Base-by-base conservation (phyloP, 2,329 filamentous ascomycete genomes). In the Ceratocystis cacaofunesta region DNA sequence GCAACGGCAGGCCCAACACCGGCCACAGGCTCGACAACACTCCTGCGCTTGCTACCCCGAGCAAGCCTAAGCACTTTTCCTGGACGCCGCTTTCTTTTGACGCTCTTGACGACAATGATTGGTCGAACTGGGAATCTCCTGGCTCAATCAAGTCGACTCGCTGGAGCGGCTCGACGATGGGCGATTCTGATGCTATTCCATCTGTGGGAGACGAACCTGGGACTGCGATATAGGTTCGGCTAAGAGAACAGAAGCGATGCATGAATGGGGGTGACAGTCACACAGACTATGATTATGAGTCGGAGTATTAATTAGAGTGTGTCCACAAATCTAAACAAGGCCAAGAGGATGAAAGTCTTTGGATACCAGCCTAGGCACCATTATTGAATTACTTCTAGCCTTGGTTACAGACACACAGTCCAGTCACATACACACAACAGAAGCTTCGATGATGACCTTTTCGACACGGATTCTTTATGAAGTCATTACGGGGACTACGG, bases 81-180 rank as follows among this genome's bases (percentile, higher is more conserved):
- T 85, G 80, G 81, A 83, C 80, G 22, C 82, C 82, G 1, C 75
- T 85, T 61, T 79, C 79, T 1, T 78, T 82, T 61, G 82, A 85
- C 68, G 76, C 78, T 55, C 76, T 82, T 65, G 80, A 85, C 68
- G 84, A 85, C 70, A 82, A 79, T 69, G 83, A 85, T 72, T 87
- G 84, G 84, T 78, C 81, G 6, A 85, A 80, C 72, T 87, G 85
- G 84, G 84, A 87, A 68, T 79, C 78, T 19, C 78, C 79, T 52
- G 77, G 75, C 43, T 81, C 83, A 1, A 77, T 76, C 65, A 81
- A 82, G 72, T 81, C 81, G 17, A 78, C 83, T 17, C 78, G 84
- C 68, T 86, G 84, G 84, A 86, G 84, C 72, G 84, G 83, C 55
- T 85, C 80, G 67, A 85, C 82, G 8, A 77, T 82, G 66, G 75